Conservation (phyloP, 2,329 filamentous ascomycete species). For the Colletotrichum tamarilloi region DNA sequence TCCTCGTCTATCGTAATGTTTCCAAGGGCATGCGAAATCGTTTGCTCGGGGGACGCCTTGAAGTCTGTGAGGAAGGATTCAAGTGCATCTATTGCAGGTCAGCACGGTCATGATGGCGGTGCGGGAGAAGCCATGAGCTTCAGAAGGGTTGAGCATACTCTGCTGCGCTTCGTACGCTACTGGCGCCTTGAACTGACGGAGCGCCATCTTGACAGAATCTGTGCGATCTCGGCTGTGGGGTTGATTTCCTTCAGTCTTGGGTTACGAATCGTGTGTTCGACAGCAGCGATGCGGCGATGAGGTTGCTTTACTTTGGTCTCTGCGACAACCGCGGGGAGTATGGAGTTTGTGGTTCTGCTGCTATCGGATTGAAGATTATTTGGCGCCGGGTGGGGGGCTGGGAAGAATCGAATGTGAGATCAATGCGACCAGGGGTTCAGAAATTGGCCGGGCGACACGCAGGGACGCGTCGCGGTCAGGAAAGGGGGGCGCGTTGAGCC, state of each 20-base stretch:
- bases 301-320: slow-evolving; percentile 9
- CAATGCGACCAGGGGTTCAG: slow-evolving; percentile 38
- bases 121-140: slow-evolving; percentile 12
- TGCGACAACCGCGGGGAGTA: slow-evolving; percentile 16
- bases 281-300: neutral
- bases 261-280: neutral
- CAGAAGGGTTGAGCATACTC: slow-evolving; percentile 61
- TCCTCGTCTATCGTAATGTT: slow-evolving; percentile 89
- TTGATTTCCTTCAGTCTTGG: neutral
- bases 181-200: slow-evolving; percentile 80
- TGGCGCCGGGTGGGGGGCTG: slow-evolving; percentile 39
- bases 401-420: slow-evolving; percentile 36
- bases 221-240: neutral
- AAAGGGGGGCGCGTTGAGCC: slow-evolving; percentile 2
- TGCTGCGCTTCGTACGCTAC: slow-evolving; percentile 92
- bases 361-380: slow-evolving; percentile 31
- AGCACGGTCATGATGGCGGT: slow-evolving; percentile 39
- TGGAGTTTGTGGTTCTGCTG: slow-evolving; percentile 8
- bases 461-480: slow-evolving; percentile 31
- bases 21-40: slow-evolving; percentile 84
- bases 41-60: slow-evolving; percentile 79
- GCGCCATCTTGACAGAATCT: slow-evolving; percentile 73
- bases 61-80: slow-evolving; percentile 89
- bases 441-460: slow-evolving; percentile 37
- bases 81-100: slow-evolving; percentile 72